Evolutionary conservation across 163 green algal species (phyloP), one percentile per base, ranked within the genome.

Genomic region (Coccomyxa subellipsoidea): DNA sequence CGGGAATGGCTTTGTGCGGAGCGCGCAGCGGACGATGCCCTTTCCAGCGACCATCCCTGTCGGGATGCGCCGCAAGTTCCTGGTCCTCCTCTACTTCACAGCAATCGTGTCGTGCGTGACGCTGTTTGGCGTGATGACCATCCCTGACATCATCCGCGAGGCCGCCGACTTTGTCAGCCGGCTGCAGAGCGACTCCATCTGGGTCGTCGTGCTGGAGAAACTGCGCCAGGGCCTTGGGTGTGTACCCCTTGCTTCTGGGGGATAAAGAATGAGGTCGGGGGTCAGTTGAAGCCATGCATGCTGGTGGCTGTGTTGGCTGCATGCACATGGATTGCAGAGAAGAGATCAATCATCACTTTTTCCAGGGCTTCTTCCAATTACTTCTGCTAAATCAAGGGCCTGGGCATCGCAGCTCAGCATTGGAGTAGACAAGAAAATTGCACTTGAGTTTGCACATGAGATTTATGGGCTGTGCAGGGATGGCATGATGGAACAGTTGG

Each of bases 171-270:
- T 98, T 86, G 90, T 98, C 8, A 88, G 85, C 23, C 84, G 94
- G 29, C 88, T 98, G 38, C 93, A 98, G 85, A 95, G 88, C 35
- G 95, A 98, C 81, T 97, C 96, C 88, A 91, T 98, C 59, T 98
- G 94, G 94, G 92, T 95, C 38, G 91, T 97, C 76, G 92, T 98
- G 38, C 88, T 98, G 40, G 93, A 98, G 83, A 98, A 98, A 85
- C 96, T 96, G 90, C 87, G 95, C 0, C 79, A 89, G 40, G 94
- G 95, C 9, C 81, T 98, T 4, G 94, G 93, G 92, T 94, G 80
- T 83, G 89, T n/a, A n/a, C n/a, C n/a, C n/a, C 40, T 8, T 18
- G 5, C 47, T 59, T 10, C 10, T 10, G 40, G 40, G 40, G 8
- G 40, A 23, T 54, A 10, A 8, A 54, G 23, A 23, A 27, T 59